phyloP scores from a whole-genome alignment of 129 eudicot species.

The Flaveria trinervia region DNA sequence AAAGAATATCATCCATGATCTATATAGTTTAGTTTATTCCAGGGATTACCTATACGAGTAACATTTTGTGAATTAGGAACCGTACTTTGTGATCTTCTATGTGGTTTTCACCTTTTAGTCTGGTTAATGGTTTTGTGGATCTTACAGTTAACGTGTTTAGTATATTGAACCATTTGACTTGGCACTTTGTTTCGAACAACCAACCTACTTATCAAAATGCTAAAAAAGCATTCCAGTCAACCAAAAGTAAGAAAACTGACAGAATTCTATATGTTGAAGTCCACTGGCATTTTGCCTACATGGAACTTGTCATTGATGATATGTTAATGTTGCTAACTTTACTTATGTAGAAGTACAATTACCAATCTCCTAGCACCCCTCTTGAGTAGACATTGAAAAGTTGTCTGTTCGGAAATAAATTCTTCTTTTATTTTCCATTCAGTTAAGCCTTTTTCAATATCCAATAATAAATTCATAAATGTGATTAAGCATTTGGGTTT shows the following conservation, averaged over 20 bases:
- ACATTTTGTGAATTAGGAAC: slow-evolving; percentile 23
- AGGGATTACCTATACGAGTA: not conserved
- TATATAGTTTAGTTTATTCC: slow-evolving; percentile 3
- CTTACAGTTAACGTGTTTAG: slow-evolving; percentile 1
- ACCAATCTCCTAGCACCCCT: not conserved
- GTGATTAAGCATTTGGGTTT: not conserved
- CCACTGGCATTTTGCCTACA: not conserved
- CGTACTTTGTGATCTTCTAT: slow-evolving; percentile 11
- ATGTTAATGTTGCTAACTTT: slow-evolving; percentile 14
- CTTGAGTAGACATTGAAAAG: not conserved
- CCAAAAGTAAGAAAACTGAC: not conserved
- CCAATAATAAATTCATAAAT: slow-evolving; percentile 3
- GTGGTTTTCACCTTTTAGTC: not conserved
- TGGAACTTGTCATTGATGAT: not conserved
- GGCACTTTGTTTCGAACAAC: slow-evolving; percentile 4
- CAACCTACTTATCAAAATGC: slow-evolving; percentile 4
- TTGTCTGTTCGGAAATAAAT: slow-evolving; percentile 1
- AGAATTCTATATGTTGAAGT: not conserved
- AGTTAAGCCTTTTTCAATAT: not conserved
- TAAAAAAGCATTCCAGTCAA: not conserved
- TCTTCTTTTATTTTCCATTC: slow-evolving; percentile 14
- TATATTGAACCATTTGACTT: slow-evolving; percentile 16
- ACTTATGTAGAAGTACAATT: slow-evolving; percentile 1
- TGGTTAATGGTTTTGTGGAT: not conserved
- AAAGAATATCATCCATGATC: not conserved